Evolutionary conservation across 2,329 filamentous ascomycete genomes (phyloP).

Genomic region (Verticillium tricorpus): DNA sequence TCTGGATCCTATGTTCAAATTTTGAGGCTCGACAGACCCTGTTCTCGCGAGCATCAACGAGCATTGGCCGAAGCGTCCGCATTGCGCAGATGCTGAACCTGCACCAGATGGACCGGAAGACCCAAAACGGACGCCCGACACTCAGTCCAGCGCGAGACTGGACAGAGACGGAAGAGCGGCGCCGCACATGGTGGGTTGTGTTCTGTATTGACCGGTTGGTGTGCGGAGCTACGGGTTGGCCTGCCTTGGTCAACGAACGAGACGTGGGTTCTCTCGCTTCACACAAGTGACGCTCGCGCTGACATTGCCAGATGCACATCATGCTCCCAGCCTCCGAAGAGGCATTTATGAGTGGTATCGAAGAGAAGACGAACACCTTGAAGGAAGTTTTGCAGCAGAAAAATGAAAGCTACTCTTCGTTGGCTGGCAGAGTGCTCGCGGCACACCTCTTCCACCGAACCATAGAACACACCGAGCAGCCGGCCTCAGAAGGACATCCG

Average conservation of each 20-base stretch:
- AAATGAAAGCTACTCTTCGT: slow-evolving; percentile 44
- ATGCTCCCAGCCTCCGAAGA: slow-evolving; percentile 60
- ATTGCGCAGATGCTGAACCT: not conserved
- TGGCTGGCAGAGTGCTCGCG: slow-evolving; percentile 53
- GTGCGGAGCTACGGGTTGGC: not conserved
- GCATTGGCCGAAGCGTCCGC: not conserved
- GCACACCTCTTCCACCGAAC: slow-evolving; percentile 57
- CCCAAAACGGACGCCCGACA: not conserved
- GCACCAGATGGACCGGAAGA: not conserved
- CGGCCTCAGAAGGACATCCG: not conserved
- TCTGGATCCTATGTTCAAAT: not conserved
- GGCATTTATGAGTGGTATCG: slow-evolving; percentile 51
- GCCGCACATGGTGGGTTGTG: slow-evolving; percentile 30
- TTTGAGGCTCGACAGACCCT: not conserved
- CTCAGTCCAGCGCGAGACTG: not conserved
- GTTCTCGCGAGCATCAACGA: not conserved
- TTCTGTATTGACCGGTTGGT: slow-evolving; percentile 27
- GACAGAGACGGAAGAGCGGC: slow-evolving; percentile 20
- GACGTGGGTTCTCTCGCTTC: not conserved
- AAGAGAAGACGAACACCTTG: slow-evolving; percentile 47
- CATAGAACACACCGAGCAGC: slow-evolving; percentile 29
- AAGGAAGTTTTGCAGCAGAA: slow-evolving; percentile 40
- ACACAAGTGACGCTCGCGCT: not conserved
- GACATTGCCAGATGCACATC: slow-evolving; percentile 41
- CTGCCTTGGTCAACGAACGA: not conserved